Evolutionary conservation across 2,329 filamentous ascomycete species (phyloP), one percentile per base, ranked within the genome.

Genomic region (Pseudogymnoascus sp.): DNA sequence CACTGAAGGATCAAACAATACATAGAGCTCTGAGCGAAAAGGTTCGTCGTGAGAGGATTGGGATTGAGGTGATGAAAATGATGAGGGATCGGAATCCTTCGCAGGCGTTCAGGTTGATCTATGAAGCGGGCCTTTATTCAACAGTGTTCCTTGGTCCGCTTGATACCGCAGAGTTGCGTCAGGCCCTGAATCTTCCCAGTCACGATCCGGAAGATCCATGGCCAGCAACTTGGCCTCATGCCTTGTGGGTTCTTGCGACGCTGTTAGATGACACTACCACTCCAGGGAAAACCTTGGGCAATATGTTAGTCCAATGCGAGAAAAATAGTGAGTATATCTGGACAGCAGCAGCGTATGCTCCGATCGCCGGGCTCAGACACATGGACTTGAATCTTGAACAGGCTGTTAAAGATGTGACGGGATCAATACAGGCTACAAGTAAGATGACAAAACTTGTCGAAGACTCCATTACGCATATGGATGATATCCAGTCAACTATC

Each of bases 21-120:
- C 82, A 92, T 62, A 79, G 85, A 8, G 88, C 90, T 0, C 78
- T 97, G 17, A 84, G 82, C 47, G 75, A 87, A 35, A 97, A 97
- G 73, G 96, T 97, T 69, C 96, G 89, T 70, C 85, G 91, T 50
- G 93, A 97, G 74, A 82, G 93, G 62, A 86, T 97, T 1, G 90
- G 90, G 0, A 83, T 87, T 3, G 93, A 97, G 73, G 70, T 96
- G 7, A 89, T 92, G 71, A 96, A 96, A 79, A 95, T 95, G 85
- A 79, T 96, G 17, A 87, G 84, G 74, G 87, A 89, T 81, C 67
- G 63, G 69, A 66, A 19, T 53, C 35, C 62, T 7, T 42, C 40
- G 28, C 59, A 19, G 42, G 61, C 61, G 13, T 28, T 62, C 15
- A 17, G 23, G 33, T 47, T 62, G 42, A 53, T 62, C 23, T 23